These are phyloP conservation scores for Escallonia rubra DNA, from an alignment of 129 eudicot species.

Conservation along the genomic window DNA sequence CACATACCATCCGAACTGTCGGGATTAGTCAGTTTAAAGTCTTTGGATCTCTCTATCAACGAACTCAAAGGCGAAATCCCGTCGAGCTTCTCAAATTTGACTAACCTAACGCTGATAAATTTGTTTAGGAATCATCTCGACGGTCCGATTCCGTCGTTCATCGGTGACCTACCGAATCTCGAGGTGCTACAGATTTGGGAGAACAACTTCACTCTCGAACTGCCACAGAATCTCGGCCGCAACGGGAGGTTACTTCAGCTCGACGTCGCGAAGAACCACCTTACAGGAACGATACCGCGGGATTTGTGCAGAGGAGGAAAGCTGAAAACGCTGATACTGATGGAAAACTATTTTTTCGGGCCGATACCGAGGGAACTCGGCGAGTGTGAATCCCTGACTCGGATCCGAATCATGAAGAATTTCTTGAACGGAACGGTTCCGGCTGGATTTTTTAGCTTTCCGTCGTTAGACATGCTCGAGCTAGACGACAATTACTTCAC, in stretches of 20 bases:
- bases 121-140: slow-evolving; percentile 54
- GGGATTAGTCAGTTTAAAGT: slow-evolving; percentile 50
- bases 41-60: slow-evolving; percentile 63
- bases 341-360: slow-evolving; percentile 67
- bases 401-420: slow-evolving; percentile 48
- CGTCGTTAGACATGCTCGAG: slow-evolving; percentile 50
- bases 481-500: slow-evolving; percentile 57
- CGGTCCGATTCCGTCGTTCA: slow-evolving; percentile 67
- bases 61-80: slow-evolving; percentile 68
- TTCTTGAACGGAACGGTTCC: slow-evolving; percentile 73
- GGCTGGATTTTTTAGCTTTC: slow-evolving; percentile 57
- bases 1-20: slow-evolving; percentile 61
- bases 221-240: slow-evolving; percentile 71
- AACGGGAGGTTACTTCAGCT: slow-evolving; percentile 47
- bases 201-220: slow-evolving; percentile 64
- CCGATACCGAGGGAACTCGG: slow-evolving; percentile 68
- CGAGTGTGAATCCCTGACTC: slow-evolving; percentile 48
- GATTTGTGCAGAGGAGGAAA: slow-evolving; percentile 68
- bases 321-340: slow-evolving; percentile 42
- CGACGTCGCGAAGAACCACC: slow-evolving; percentile 61
- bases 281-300: slow-evolving; percentile 65
- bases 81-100: slow-evolving; percentile 31
- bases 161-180: slow-evolving; percentile 76
- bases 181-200: slow-evolving; percentile 73
- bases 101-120: slow-evolving; percentile 57